Evolutionary conservation across 2,329 filamentous ascomycete species (phyloP), one percentile per base, ranked within the genome.

Genomic region (Ascochyta clinopodiicola): DNA sequence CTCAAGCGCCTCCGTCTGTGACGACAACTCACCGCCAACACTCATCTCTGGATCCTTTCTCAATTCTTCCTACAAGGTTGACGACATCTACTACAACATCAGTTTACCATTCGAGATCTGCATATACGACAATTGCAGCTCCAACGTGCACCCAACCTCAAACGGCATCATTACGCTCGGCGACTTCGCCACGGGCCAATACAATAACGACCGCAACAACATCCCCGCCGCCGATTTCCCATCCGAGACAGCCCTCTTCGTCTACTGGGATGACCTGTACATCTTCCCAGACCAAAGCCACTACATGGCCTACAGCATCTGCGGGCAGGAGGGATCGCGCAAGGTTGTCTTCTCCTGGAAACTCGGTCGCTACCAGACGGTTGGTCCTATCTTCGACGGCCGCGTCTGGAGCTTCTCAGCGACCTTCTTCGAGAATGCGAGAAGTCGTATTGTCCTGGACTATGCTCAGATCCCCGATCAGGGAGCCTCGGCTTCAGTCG

Each of bases 141-240:
- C 17, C 9, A 46, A 8, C 6, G 42, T 35, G 2, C 35, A 34
- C 22, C 49, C 49, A 5, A 19, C 17, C 9, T 34, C 42, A 1
- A 52, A 52, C 27, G 42, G 49, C 2, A 4, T 52, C 19, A 40
- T 52, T 6, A 45, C 40, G 3, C 42, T 52, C 9, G 49, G 39
- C 8, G 31, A 12, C 17, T 40, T 44, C 7, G 13, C 43, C 12
- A 38, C 44, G 9, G 12, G 12, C 1, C 25, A 27, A 6, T 37
- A 37, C 15, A 17, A 38, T 17, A 47, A 37, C 27, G n/a, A 29
- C 24, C 4, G 24, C 24, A 25, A 42, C 24, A 7, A 9, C 24
- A 45, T 32, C 8, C 25, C 25, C n/a, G 17, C 36, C 7, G 2
- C 19, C 3, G 25, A 13, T 8, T 32, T 45, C 5, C n/a, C 17